phyloP scores from a whole-genome alignment of 768 basidiomycete genomes.

The Gloeopeniophorella convolvens region DNA sequence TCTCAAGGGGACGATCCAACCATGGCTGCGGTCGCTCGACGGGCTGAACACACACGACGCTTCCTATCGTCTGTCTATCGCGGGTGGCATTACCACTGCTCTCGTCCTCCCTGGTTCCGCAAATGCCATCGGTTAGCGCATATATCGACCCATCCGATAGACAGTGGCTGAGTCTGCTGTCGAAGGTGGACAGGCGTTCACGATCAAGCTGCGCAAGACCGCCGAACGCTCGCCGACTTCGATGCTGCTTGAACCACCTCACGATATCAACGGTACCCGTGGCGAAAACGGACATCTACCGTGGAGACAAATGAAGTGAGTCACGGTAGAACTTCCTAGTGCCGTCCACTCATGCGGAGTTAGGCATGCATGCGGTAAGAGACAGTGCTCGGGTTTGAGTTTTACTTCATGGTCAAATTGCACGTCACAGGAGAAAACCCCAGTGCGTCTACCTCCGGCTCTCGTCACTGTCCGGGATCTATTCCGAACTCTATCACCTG shows the following conservation, averaged over 20 bases:
- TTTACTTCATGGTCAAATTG: not conserved
- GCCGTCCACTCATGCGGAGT: not conserved
- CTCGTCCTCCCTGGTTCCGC: slow-evolving; percentile 71
- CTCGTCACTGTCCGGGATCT: not conserved
- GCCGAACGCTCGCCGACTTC: slow-evolving; percentile 62
- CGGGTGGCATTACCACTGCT: slow-evolving; percentile 76
- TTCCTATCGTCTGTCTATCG: slow-evolving; percentile 58
- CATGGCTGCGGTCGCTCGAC: slow-evolving; percentile 73
- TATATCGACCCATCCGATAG: not conserved
- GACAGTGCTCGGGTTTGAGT: slow-evolving; percentile 9
- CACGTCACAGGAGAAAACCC: slow-evolving; percentile 50
- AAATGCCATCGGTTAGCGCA: slow-evolving; percentile 20
- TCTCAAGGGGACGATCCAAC: slow-evolving; percentile 35
- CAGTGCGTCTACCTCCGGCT: slow-evolving; percentile 22
- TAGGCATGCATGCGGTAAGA: slow-evolving; percentile 55
- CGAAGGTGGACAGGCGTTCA: slow-evolving; percentile 65
- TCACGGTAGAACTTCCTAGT: not conserved
- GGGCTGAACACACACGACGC: slow-evolving; percentile 78
- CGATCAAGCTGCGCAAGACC: slow-evolving; percentile 73
- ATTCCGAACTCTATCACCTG: not conserved
- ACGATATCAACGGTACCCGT: slow-evolving; percentile 46
- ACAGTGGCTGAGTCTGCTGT: slow-evolving; percentile 1
- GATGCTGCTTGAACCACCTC: slow-evolving; percentile 73
- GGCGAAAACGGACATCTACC: slow-evolving; percentile 43
- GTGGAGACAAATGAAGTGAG: slow-evolving; percentile 76